A percentile compares a stretch with the other conserved stretches of the same genome.
Evolutionary conservation across 2,329 filamentous ascomycete species (phyloP).

Genomic region (Xylaria sp.): DNA sequence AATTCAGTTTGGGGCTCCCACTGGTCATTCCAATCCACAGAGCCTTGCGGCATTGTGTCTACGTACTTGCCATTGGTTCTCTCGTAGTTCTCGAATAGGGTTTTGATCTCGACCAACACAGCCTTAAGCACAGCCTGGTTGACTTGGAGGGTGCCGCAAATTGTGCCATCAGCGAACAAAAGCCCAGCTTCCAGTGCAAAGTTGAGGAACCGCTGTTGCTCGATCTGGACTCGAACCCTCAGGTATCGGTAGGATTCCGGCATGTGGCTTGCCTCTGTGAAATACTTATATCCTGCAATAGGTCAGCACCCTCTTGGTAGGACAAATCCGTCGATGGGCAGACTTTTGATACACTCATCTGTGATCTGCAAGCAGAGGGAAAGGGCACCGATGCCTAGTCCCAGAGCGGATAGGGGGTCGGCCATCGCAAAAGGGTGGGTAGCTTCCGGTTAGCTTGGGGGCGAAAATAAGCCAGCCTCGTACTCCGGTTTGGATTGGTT

Average conservation of each 20-base stretch:
- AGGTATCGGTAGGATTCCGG: conserved; percentile 7
- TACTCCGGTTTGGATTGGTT: too few relatives aligned
- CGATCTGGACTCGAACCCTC: conserved; percentile 7
- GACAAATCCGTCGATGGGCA: background rate
- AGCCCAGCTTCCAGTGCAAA: conserved; percentile 10
- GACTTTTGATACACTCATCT: conserved; percentile 9
- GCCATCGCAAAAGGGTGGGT: background rate
- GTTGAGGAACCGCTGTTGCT: conserved; percentile 14
- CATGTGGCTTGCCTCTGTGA: conserved; percentile 11
- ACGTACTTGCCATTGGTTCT: conserved; percentile 1
- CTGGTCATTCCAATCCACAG: background rate
- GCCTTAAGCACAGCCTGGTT: conserved; percentile 5
- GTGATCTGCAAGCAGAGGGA: conserved; percentile 5
- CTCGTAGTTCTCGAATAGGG: conserved; percentile 2
- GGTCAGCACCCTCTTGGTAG: background rate
- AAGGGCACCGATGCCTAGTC: conserved; percentile 1
- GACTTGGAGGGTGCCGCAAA: conserved; percentile 6
- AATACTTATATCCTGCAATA: conserved; percentile 8
- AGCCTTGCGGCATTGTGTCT: background rate
- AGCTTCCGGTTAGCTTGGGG: background rate
- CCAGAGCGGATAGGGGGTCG: conserved; percentile 2
- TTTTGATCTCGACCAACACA: conserved; percentile 6
- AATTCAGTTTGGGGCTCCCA: conserved; percentile 3
- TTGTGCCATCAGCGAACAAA: background rate
- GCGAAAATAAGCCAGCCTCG: too few relatives aligned